A percentile compares a stretch with the other conserved stretches of the same genome.
Evolutionary conservation across 2,329 filamentous ascomycete genomes (phyloP).

Genomic region (Pezicula carpinea): DNA sequence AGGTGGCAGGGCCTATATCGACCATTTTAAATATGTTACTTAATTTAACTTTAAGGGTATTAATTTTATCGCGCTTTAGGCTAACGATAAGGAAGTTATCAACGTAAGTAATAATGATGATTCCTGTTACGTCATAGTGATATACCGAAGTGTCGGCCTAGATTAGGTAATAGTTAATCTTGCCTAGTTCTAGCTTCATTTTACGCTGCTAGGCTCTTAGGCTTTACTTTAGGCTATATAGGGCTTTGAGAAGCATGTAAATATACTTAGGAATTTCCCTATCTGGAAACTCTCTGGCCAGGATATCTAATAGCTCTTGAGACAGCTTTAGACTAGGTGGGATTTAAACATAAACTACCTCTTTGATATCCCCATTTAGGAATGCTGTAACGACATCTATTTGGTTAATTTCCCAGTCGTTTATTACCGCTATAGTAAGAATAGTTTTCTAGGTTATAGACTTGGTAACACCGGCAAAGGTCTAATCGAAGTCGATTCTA

Average conservation of each 20-base stretch:
- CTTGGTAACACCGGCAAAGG: conserved; percentile 10
- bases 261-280: not conserved
- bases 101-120: conserved; percentile 23
- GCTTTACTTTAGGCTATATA: conserved; percentile 30
- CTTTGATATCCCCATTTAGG: conserved; percentile 24
- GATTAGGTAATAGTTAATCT: conserved; percentile 13
- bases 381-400: conserved; percentile 22
- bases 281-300: not conserved
- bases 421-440: conserved; percentile 3
- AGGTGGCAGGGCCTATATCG: conserved; percentile 17
- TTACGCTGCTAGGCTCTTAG: conserved; percentile 18
- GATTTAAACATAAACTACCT: conserved; percentile 24
- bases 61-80: not conserved
- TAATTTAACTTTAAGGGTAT: conserved; percentile 15
- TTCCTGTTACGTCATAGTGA: not conserved
- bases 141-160: conserved; percentile 15
- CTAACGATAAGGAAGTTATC: conserved; percentile 23
- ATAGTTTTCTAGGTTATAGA: conserved; percentile 6
- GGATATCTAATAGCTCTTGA: not conserved
- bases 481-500: conserved; percentile 9
- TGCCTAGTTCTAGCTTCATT: conserved; percentile 14
- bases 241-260: conserved; percentile 16
- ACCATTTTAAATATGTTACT: conserved; percentile 20
- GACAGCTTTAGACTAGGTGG: conserved; percentile 11
- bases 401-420: conserved; percentile 9